Evolutionary conservation across 345 rosid genomes (phyloP), one percentile per base, ranked within the genome.

Genomic region (Populus alba): DNA sequence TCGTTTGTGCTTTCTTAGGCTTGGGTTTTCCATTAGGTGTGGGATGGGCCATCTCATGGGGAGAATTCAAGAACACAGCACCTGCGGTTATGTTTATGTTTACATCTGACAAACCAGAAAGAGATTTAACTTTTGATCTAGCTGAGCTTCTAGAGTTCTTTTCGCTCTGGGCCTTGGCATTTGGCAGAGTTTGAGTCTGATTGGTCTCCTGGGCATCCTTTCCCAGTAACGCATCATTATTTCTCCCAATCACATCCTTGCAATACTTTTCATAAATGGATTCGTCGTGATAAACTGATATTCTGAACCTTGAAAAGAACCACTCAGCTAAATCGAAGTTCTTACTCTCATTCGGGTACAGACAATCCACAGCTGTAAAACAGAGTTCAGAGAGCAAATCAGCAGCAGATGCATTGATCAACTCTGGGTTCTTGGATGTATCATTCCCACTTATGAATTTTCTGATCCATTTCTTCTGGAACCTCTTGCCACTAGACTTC

Each of bases 271-370:
- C 94, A 72, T 87, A 83, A 74, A 88, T 82, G 68, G 82, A 85
- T 80, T 90, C 92, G 59, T 93, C 97, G 67, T 83, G 94, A 84
- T 81, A 90, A 66, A 72, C 78, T 0, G 90, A 91, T 72, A 89
- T 92, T 86, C 99, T 90, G 80, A 91, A 92, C 83, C 82, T 91
- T 78, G 96, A 88, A 84, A 93, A 91, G 87, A 95, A 90, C 96
- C 94, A 89, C 75, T 87, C 95, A n/a, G 75, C 59, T 22, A 80
- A 66, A 71, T 85, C 86, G 41, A 87, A 83, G 67, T 87, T 83
- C 66, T 81, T 78, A 55, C 76, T 88, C 81, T 83, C 87, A 33
- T 71, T 82, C n/a, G 88, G 81, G 79, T 81, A 78, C 65, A 59
- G 75, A 69, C 86, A 85, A 81, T 87, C 90, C 70, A 88, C 86